Conservation (phyloP, 2,329 filamentous ascomycete genomes). For the Clonostachys rhizophaga region DNA sequence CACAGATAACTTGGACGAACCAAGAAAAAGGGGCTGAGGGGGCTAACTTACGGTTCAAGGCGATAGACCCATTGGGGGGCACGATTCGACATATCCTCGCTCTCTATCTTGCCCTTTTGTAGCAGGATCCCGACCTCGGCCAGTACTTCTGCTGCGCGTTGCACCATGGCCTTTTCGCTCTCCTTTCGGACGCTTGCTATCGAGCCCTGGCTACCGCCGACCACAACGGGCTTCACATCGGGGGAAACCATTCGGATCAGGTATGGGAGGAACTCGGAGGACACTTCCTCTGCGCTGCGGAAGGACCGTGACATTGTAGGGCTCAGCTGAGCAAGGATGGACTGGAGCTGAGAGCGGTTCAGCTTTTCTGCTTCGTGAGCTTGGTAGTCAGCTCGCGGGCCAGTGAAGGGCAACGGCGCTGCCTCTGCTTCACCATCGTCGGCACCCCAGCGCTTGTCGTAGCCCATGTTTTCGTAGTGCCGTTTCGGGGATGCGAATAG, state of each 20-base stretch:
- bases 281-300: slow-evolving; percentile 71
- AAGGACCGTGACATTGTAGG: slow-evolving; percentile 72
- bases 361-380: slow-evolving; percentile 78
- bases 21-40: neutral
- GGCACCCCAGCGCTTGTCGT: slow-evolving; percentile 37
- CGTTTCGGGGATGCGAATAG: slow-evolving; percentile 75
- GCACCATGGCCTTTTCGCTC: slow-evolving; percentile 75
- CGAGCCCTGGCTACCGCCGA: slow-evolving; percentile 61
- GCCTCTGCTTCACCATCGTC: slow-evolving; percentile 39
- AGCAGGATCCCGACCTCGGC: slow-evolving; percentile 77
- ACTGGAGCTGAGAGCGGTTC: slow-evolving; percentile 68
- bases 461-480: slow-evolving; percentile 30
- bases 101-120: slow-evolving; percentile 75
- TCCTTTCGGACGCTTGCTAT: slow-evolving; percentile 87
- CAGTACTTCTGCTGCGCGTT: slow-evolving; percentile 75
- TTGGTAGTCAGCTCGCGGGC: slow-evolving; percentile 74
- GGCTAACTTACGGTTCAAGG: slow-evolving; percentile 77
- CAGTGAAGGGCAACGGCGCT: slow-evolving; percentile 69
- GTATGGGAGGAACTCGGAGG: slow-evolving; percentile 80
- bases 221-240: slow-evolving; percentile 84
- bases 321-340: slow-evolving; percentile 67
- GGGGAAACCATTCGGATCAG: slow-evolving; percentile 80
- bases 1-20: slow-evolving; percentile 6
- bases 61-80: slow-evolving; percentile 79
- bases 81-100: slow-evolving; percentile 52